Evolutionary conservation across 108 stramenopile genomes (phyloP).

Genomic region (Licmophora abbreviata): DNA sequence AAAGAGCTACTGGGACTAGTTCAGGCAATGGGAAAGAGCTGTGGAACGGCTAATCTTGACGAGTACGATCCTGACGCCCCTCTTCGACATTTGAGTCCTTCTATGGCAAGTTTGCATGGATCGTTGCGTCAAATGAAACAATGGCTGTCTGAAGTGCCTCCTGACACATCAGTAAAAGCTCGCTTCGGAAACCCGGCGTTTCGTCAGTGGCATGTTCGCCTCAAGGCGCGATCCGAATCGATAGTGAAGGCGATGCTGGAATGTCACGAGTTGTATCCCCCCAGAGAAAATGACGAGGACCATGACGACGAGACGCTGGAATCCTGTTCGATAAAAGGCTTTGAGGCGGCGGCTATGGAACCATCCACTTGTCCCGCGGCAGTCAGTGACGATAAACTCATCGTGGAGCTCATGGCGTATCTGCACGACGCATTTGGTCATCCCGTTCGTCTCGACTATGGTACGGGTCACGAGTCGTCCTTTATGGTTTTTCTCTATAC

Average conservation of each 20-base stretch:
- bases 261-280: slow-evolving; percentile 20
- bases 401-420: slow-evolving; percentile 70
- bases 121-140: slow-evolving; percentile 43
- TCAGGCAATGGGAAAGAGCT: slow-evolving; percentile 65
- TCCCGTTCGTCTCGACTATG: slow-evolving; percentile 86
- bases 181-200: slow-evolving; percentile 82
- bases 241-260: slow-evolving; percentile 55
- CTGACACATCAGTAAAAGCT: slow-evolving; percentile 26
- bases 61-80: slow-evolving; percentile 44
- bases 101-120: slow-evolving; percentile 75
- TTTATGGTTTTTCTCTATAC: slow-evolving; percentile 80
- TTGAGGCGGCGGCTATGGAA: slow-evolving; percentile 36
- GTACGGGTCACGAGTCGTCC: slow-evolving; percentile 94
- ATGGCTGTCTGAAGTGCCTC: slow-evolving; percentile 76
- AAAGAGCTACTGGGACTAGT: slow-evolving; percentile 57
- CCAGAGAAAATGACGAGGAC: slow-evolving; percentile 2
- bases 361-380: slow-evolving; percentile 3
- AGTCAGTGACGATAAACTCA: slow-evolving; percentile 8
- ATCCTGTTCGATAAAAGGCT: slow-evolving; percentile 39
- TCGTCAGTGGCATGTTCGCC: slow-evolving; percentile 60
- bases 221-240: slow-evolving; percentile 40
- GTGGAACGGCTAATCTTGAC: slow-evolving; percentile 17
- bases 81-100: slow-evolving; percentile 44
- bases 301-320: slow-evolving; percentile 19
- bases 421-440: slow-evolving; percentile 85